Evolutionary conservation across 352 stramenopile species (phyloP).

Genomic region (Saprolegnia diclina): DNA sequence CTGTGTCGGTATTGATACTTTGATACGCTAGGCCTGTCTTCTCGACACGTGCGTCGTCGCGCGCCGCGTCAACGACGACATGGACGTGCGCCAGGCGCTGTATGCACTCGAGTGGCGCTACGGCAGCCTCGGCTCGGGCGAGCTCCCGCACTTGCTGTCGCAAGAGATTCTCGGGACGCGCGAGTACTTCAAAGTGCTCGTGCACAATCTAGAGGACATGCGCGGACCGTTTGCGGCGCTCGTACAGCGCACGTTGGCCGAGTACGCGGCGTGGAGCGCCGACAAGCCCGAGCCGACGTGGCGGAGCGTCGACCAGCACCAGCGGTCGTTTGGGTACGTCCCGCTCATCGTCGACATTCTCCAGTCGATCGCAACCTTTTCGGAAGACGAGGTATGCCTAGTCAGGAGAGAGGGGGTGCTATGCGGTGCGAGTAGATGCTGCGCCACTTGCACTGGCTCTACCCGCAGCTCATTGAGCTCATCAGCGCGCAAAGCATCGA

Average conservation of each 20-base stretch:
- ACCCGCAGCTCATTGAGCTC: constrained; percentile 66
- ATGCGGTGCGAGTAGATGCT: constrained; percentile 40
- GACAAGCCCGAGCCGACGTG: background rate
- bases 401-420: background rate
- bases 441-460: constrained; percentile 69
- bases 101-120: constrained; percentile 20
- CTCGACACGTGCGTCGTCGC: constrained; percentile 8
- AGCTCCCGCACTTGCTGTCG: constrained; percentile 53
- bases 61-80: constrained; percentile 21
- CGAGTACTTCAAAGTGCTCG: constrained; percentile 66
- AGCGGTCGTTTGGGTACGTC: constrained; percentile 51
- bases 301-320: constrained; percentile 26
- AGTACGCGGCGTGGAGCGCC: constrained; percentile 64
- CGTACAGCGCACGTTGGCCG: constrained; percentile 50
- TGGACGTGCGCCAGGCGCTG: constrained; percentile 10
- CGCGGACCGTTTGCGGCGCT: constrained; percentile 31
- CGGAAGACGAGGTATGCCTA: constrained; percentile 53
- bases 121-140: constrained; percentile 6
- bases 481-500: constrained; percentile 58
- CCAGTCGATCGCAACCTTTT: constrained; percentile 43
- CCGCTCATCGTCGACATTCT: constrained; percentile 50
- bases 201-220: constrained; percentile 35
- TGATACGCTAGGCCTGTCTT: constrained; percentile 2
- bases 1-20: background rate
- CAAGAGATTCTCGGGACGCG: constrained; percentile 76